Base-by-base conservation (phyloP, 805 yeast species). In the Candida gorgasii region DNA sequence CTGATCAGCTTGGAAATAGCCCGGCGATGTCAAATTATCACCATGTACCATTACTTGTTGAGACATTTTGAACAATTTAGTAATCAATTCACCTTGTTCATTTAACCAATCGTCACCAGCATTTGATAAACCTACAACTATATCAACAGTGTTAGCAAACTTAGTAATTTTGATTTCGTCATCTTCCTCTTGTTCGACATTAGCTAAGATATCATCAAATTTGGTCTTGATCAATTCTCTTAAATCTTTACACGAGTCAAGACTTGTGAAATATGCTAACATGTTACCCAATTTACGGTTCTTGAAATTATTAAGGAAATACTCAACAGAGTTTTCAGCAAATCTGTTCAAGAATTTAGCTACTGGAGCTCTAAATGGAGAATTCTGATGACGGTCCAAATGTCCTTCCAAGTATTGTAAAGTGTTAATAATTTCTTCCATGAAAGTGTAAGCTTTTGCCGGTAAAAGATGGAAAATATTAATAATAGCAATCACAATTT, bases 381-480 rank as follows among this genome's bases (percentile, higher is more conserved):
- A 88, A 31, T 73, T 74, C 44, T 88, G 86, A 48, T 86, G 88
- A 16, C 97, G 81, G 43, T 96, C 84, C 53, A 93, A 69, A 46
- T 84, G 84, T 3, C 84, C 80, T 62, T 93, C 99, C 55, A 93
- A 67, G 44, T 79, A 82, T 49, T 84, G 78, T 44, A 93, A 75
- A 3, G 92, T 84, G 41, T 75, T 76, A 54, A 93, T 76, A 43
- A 93, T 75, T 53, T 89, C 96, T 39, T 88, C 92, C 81, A 95
- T 80, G 54, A 89, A 93, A 14, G 92, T 84, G 62, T 81, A 86
- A 0, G 99, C 99, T 48, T 88, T 86, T 1, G 96, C 81, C 0
- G 99, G 99, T 23, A 93, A 67, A 49, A 89, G 69, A 57, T 95
- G 96, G 69, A 92, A 93, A 30, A 93, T 86, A 52, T 92, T 89